phyloP scores from a whole-genome alignment of 495 filamentous ascomycete species.

The Aspergillus funiculosus region DNA sequence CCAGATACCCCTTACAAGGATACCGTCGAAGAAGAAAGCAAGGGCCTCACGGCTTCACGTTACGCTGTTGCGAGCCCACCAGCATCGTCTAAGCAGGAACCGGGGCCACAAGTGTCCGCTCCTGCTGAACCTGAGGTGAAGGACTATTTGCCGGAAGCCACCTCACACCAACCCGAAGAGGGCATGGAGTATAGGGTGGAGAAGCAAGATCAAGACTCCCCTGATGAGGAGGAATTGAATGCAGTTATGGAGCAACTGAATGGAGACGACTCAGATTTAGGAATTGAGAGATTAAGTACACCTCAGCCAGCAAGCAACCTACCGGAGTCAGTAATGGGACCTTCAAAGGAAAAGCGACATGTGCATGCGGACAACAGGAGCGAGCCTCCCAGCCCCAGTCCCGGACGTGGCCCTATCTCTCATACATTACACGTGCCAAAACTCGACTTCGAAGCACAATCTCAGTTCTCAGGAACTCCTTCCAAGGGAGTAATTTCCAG shows the following conservation, averaged over 20 bases:
- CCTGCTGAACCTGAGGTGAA: constrained; percentile 1
- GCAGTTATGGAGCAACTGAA: constrained; percentile 80
- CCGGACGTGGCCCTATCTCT: constrained; percentile 50
- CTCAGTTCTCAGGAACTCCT: constrained; percentile 37
- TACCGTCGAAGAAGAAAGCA: constrained; percentile 11
- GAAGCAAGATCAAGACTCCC: constrained; percentile 33
- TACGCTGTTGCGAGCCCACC: constrained; percentile 30
- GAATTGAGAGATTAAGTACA: constrained; percentile 57
- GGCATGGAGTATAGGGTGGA: constrained; percentile 1
- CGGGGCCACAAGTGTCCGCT: not conserved
- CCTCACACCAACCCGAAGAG: constrained; percentile 14
- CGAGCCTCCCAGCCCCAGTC: constrained; percentile 73
- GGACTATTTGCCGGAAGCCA: constrained; percentile 7
- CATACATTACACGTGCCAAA: constrained; percentile 42
- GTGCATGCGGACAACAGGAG: constrained; percentile 54
- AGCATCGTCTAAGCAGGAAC: constrained; percentile 17
- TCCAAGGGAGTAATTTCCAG: constrained; percentile 32
- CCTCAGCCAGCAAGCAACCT: constrained; percentile 39
- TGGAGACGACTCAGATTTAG: constrained; percentile 62
- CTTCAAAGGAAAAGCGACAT: constrained; percentile 52
- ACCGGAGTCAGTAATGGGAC: constrained; percentile 35
- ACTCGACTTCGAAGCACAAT: constrained; percentile 39
- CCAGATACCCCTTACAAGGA: constrained; percentile 10
- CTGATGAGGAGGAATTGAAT: constrained; percentile 75
- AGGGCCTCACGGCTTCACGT: constrained; percentile 36